Evolutionary conservation across 192 early-diverging fungal species (phyloP).

Genomic region (Coemansia pectinata): DNA sequence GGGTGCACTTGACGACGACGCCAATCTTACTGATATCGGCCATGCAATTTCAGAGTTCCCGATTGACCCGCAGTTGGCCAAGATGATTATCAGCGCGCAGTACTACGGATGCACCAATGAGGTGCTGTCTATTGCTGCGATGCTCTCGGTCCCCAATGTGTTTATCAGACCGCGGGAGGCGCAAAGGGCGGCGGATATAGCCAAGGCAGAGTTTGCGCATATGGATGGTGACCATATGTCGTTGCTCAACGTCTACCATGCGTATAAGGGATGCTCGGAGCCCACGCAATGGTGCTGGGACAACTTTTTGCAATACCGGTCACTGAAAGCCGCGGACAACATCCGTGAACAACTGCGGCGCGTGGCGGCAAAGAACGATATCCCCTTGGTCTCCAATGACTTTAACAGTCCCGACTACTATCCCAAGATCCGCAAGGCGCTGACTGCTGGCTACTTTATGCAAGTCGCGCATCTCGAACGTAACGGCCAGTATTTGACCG

Average conservation of each 20-base stretch:
- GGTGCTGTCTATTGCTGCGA: conserved; percentile 89
- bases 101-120: conserved; percentile 91
- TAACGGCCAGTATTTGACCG: conserved; percentile 85
- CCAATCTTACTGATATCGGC: conserved; percentile 84
- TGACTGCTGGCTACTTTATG: conserved; percentile 97
- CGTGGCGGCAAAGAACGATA: conserved; percentile 71
- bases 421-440: conserved; percentile 83
- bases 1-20: conserved; percentile 93
- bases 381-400: conserved; percentile 69
- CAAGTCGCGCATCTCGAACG: conserved; percentile 93
- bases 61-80: conserved; percentile 93
- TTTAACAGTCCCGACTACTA: conserved; percentile 79
- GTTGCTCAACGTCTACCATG: conserved; percentile 95
- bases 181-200: conserved; percentile 83
- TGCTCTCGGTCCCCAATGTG: conserved; percentile 87
- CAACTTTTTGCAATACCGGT: conserved; percentile 89
- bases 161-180: conserved; percentile 92
- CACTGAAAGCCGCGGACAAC: conserved; percentile 89
- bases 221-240: conserved; percentile 96
- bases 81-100: conserved; percentile 87
- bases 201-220: conserved; percentile 92
- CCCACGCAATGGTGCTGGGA: conserved; percentile 90
- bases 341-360: conserved; percentile 87
- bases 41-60: conserved; percentile 94
- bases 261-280: conserved; percentile 65